Percentiles rank a stretch among this genome's conserved stretches.
phyloP scores from a whole-genome alignment of 2,329 filamentous ascomycete genomes.

The Pestalotiopsis sp. region DNA sequence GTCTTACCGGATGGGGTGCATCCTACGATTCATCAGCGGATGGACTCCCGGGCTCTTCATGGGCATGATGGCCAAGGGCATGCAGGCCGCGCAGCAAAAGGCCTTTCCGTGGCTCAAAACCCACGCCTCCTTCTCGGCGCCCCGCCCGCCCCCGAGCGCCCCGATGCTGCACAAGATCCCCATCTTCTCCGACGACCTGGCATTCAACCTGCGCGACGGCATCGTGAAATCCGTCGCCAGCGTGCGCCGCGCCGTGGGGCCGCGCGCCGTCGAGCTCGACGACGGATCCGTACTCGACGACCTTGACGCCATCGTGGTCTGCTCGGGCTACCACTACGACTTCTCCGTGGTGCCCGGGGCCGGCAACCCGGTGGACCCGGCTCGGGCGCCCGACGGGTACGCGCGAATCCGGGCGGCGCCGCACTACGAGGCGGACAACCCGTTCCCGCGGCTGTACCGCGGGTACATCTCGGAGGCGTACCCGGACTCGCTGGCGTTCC shows the following conservation, averaged over 20 bases:
- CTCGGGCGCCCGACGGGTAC: background rate
- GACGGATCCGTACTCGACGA: background rate
- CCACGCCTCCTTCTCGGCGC: background rate
- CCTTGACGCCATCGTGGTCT: slow-evolving; percentile 4
- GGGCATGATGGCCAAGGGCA: background rate
- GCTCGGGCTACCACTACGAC: slow-evolving; percentile 6
- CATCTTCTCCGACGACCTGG: slow-evolving; percentile 10
- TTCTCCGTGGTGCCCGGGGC: slow-evolving; percentile 8
- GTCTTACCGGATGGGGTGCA: background rate
- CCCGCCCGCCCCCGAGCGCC: background rate
- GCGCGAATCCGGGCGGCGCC: background rate
- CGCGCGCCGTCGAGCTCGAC: background rate
- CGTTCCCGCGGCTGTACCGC: slow-evolving; percentile 5
- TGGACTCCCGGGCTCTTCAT: background rate
- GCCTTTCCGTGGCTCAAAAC: background rate
- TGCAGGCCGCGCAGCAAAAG: background rate
- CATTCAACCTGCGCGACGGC: background rate
- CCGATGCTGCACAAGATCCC: slow-evolving; percentile 6
- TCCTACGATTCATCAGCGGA: background rate
- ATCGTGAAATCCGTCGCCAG: background rate
- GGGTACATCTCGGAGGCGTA: slow-evolving; percentile 11
- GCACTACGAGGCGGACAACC: background rate
- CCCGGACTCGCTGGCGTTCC: slow-evolving; percentile 4
- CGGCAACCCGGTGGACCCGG: slow-evolving; percentile 3
- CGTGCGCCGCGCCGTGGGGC: background rate